A percentile compares a stretch with the other conserved stretches of the same genome.
Conservation (phyloP, 129 eudicot genomes). For the Flaveria robusta region DNA sequence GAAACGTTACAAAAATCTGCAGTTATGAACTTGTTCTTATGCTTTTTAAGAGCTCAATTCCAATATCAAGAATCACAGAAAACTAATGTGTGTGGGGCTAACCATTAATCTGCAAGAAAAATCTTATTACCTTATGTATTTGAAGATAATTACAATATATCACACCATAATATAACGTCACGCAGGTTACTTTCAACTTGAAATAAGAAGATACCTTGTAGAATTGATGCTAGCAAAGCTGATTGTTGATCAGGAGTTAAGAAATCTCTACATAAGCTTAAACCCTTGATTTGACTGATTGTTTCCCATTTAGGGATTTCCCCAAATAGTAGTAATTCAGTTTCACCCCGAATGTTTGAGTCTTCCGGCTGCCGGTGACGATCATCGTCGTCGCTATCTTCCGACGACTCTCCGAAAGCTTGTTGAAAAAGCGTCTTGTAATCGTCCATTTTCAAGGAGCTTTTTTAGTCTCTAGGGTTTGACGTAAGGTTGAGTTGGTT, state of each 20-base stretch:
- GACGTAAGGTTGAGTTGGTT: not conserved
- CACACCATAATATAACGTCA: not conserved
- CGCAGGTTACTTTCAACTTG: not conserved
- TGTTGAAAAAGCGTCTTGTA: constrained; percentile 27
- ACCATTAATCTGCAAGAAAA: constrained; percentile 15
- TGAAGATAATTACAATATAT: not conserved
- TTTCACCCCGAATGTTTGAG: not conserved
- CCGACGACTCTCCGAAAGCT: constrained; percentile 53
- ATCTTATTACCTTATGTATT: not conserved
- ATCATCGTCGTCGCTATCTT: constrained; percentile 41
- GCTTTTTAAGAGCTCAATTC: too few species aligned
- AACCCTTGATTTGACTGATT: constrained; percentile 54
- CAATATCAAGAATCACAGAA: not conserved
- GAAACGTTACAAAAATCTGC: too few species aligned
- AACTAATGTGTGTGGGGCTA: not conserved
- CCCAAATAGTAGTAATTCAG: constrained; percentile 41
- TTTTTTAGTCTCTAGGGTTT: constrained; percentile 19
- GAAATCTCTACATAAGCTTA: constrained; percentile 67
- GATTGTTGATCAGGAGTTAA: constrained; percentile 62
- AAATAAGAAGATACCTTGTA: constrained; percentile 45
- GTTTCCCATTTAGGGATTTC: constrained; percentile 59
- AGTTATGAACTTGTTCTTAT: too few species aligned
- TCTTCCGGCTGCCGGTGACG: constrained; percentile 24
- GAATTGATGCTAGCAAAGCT: constrained; percentile 55
- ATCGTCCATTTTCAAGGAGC: constrained; percentile 23